phyloP scores from a whole-genome alignment of 2,329 filamentous ascomycete species.

The Colletotrichum orchidophilum region DNA sequence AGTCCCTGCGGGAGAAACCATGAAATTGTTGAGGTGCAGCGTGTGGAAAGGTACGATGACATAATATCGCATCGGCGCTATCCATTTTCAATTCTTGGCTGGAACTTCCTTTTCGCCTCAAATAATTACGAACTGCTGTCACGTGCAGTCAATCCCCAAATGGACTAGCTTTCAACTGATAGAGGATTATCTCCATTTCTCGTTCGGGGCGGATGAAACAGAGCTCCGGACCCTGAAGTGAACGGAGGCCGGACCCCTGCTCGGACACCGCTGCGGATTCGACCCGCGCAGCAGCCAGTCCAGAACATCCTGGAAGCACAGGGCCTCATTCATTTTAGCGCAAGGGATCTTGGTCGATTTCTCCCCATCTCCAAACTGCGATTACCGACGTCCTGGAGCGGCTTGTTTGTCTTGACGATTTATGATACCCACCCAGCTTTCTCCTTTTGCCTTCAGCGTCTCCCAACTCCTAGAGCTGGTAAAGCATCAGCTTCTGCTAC shows the following conservation, averaged over 20 bases:
- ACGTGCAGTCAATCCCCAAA: background rate
- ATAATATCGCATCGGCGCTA: background rate
- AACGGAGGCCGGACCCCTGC: background rate
- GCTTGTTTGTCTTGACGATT: conserved; percentile 26
- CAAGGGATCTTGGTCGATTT: conserved; percentile 12
- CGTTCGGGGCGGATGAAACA: background rate
- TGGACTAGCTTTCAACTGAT: too few species aligned
- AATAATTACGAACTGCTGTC: background rate
- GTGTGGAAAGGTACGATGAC: conserved; percentile 1
- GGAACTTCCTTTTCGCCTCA: background rate
- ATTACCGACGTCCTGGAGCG: background rate
- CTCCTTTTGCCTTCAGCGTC: background rate
- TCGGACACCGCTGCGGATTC: conserved; percentile 5
- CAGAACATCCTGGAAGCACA: background rate
- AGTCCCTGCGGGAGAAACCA: background rate
- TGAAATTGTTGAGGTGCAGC: background rate
- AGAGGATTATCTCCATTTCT: too few species aligned
- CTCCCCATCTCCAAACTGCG: background rate
- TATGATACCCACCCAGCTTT: conserved; percentile 21
- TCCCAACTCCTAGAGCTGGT: background rate
- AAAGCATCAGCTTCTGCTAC: background rate
- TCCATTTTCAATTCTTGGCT: background rate
- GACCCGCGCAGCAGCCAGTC: conserved; percentile 4
- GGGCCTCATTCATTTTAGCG: conserved; percentile 12
- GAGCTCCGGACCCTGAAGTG: background rate